phyloP scores from a whole-genome alignment of 192 early-diverging fungal genomes.

The Phlyctochytrium planicorne region DNA sequence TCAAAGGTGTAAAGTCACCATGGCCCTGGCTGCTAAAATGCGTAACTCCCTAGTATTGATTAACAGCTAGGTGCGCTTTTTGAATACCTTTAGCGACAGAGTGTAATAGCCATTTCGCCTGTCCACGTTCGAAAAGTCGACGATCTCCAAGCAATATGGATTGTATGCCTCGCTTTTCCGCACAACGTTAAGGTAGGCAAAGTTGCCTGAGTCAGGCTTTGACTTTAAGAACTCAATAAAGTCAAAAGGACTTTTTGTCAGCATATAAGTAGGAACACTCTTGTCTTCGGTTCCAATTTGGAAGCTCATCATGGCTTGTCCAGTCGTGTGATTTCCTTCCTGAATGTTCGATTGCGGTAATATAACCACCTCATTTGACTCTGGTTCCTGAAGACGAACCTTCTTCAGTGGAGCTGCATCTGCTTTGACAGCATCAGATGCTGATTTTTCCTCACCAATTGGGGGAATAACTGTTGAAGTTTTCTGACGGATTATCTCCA shows the following conservation, averaged over 20 bases:
- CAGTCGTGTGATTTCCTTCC: not conserved
- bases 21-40: constrained; percentile 48
- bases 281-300: not conserved
- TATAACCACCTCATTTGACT: not conserved
- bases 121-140: constrained; percentile 44
- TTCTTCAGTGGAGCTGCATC: not conserved
- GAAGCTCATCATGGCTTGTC: not conserved
- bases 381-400: not conserved
- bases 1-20: constrained; percentile 53
- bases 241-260: constrained; percentile 29
- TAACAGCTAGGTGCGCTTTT: constrained; percentile 4
- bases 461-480: not conserved
- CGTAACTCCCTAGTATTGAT: constrained; percentile 47
- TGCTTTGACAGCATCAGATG: not conserved
- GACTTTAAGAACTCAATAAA: constrained; percentile 43
- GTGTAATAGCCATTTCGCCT: constrained; percentile 49
- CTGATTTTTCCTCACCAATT: not conserved
- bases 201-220: constrained; percentile 38
- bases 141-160: constrained; percentile 54
- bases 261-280: constrained; percentile 1
- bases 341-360: not conserved
- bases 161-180: constrained; percentile 42
- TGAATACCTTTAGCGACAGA: constrained; percentile 27
- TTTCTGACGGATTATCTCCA: not conserved
- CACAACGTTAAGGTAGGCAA: constrained; percentile 47